Base-by-base conservation (phyloP, 352 stramenopile species). In the Phytophthora kernoviae region DNA sequence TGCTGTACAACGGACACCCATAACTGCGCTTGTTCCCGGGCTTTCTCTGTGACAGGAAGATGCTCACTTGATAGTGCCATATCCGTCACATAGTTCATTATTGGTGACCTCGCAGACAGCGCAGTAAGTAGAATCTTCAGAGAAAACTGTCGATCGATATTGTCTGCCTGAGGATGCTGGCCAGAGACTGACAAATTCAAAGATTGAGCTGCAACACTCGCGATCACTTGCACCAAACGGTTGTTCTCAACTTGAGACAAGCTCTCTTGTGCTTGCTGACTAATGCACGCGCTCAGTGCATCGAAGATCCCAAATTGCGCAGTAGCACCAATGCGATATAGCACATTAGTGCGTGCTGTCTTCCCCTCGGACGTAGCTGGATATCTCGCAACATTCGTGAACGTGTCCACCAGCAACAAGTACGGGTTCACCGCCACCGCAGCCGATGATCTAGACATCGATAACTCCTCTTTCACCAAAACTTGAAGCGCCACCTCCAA, bases 341-440 rank as follows among this genome's bases (percentile, higher is more conserved):
- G 30, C 20, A 90, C 37, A 10, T 18, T 37, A 1, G 27, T 30
- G 6, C 75, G 60, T 3, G 56, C 67, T 10, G 24, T 50, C 8
- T 62, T 37, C 10, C 11, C 59, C 27, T 73, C 61, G 1, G 47
- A 30, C 0, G 64, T 68, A 9, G 40, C 53, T 11, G 50, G 5
- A 42, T 79, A 87, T 41, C 58, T 72, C 5, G 65, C 56, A 0
- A 18, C 22, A 47, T 52, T 76, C 7, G 72, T 75, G 8, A 90
- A 53, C 20, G 77, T 79, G 11, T 80, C 78, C 10, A 88, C 2
- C 2, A 90, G 52, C 27, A 88, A 32, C 18, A 87, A 37, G 45
- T 86, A 87, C 34, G 77, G 74, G 20, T 68, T 77, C 52, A 66
- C 59, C 1, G 70, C 52, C 14, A 70, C 46, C 2, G 54, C 39